Evolutionary conservation across 2,329 filamentous ascomycete genomes (phyloP).

Genomic region (Phialophora macrospora): DNA sequence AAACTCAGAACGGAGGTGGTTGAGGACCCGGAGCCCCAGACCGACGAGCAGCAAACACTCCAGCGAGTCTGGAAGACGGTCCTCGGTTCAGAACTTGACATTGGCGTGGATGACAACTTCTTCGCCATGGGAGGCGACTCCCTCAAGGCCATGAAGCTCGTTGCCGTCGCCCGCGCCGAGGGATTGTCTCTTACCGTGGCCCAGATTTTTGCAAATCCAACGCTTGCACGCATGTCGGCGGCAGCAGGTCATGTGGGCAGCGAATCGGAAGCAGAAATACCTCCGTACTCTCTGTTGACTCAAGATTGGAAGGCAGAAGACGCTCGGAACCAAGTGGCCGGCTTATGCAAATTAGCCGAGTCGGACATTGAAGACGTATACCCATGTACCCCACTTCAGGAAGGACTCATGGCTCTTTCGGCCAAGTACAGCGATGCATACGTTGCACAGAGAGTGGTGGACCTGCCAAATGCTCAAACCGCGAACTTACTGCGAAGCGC

Average conservation of each 20-base stretch:
- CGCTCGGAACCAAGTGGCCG: no score
- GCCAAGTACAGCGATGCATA: conserved; percentile 43
- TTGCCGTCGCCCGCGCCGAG: conserved; percentile 36
- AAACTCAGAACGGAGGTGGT: no score
- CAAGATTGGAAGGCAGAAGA: no score
- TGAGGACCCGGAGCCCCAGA: no score
- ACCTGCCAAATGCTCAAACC: no score
- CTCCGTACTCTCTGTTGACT: no score
- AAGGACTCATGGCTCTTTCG: conserved; percentile 51
- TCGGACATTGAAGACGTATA: conserved; percentile 47
- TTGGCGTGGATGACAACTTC: conserved; percentile 46
- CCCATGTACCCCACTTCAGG: conserved; percentile 51
- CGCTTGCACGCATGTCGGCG: conserved; percentile 51
- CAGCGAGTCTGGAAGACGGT: no score
- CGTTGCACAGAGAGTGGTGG: no score
- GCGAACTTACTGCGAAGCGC: conserved; percentile 31
- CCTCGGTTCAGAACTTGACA: conserved; percentile 34
- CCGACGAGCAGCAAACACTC: no score
- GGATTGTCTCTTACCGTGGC: conserved; percentile 38
- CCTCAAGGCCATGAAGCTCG: conserved; percentile 43
- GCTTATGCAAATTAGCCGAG: conserved; percentile 34
- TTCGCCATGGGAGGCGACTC: conserved; percentile 44
- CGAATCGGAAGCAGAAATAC: no score
- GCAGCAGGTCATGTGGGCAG: conserved; percentile 20
- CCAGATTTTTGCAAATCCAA: conserved; percentile 46